phyloP scores from a whole-genome alignment of 1,139 yeast genomes.

The Pichia sp. region DNA sequence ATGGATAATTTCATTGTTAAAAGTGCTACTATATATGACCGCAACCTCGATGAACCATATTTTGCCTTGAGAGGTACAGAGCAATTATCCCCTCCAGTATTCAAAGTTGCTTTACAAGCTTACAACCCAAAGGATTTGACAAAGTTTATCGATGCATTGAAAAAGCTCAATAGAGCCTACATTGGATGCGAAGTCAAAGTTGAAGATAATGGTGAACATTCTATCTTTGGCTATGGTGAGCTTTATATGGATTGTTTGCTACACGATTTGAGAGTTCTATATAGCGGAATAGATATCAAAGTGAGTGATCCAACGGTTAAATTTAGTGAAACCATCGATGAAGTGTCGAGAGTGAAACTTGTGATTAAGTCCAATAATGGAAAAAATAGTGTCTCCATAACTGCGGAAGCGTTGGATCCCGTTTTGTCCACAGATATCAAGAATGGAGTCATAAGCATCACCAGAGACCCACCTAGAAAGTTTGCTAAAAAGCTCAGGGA shows the following conservation, averaged over 20 bases:
- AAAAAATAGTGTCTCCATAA: slow-evolving; percentile 54
- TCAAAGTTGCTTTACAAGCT: slow-evolving; percentile 83
- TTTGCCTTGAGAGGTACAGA: slow-evolving; percentile 36
- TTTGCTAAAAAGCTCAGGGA: slow-evolving; percentile 50
- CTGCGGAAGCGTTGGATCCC: slow-evolving; percentile 69
- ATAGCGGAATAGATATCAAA: slow-evolving; percentile 62
- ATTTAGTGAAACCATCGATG: slow-evolving; percentile 72
- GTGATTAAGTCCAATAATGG: slow-evolving; percentile 51
- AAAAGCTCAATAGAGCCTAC: slow-evolving; percentile 56
- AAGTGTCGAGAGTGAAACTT: slow-evolving; percentile 61
- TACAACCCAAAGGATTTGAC: slow-evolving; percentile 73
- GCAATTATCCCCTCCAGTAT: slow-evolving; percentile 49
- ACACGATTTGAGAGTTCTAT: slow-evolving; percentile 62
- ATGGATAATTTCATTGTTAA: slow-evolving; percentile 49
- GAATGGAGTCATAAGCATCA: slow-evolving; percentile 31
- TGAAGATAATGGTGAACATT: slow-evolving; percentile 88
- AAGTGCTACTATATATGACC: slow-evolving; percentile 47
- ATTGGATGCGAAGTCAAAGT: slow-evolving; percentile 60
- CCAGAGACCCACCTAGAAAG: slow-evolving; percentile 20
- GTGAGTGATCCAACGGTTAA: slow-evolving; percentile 80
- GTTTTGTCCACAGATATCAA: slow-evolving; percentile 53
- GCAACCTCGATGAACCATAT: slow-evolving; percentile 17
- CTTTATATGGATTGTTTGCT: slow-evolving; percentile 77
- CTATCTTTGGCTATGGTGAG: slow-evolving; percentile 80
- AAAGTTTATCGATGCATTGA: slow-evolving; percentile 58